These are phyloP conservation scores for Metschnikowia picachoensis DNA, from an alignment of 805 yeast species.

Conservation along the genomic window DNA sequence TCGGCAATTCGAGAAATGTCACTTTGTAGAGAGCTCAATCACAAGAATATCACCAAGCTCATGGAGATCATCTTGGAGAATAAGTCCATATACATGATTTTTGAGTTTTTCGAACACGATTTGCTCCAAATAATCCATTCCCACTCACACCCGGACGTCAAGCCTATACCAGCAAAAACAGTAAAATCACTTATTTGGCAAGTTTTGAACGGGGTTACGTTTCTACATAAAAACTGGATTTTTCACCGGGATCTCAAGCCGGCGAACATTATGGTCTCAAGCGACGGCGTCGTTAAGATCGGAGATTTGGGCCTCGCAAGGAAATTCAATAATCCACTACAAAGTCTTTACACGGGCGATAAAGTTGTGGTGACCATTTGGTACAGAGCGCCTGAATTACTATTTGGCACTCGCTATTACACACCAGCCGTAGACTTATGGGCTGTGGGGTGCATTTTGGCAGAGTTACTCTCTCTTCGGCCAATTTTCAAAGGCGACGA, in stretches of 20 bases:
- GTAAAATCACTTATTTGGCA: slow-evolving; percentile 89
- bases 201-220: slow-evolving; percentile 85
- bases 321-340: slow-evolving; percentile 80
- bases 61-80: slow-evolving; percentile 83
- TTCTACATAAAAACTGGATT: slow-evolving; percentile 93
- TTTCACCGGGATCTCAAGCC: slow-evolving; percentile 95
- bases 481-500: slow-evolving; percentile 98
- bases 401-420: slow-evolving; percentile 89
- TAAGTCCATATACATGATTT: slow-evolving; percentile 89
- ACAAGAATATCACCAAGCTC: slow-evolving; percentile 74
- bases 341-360: slow-evolving; percentile 84
- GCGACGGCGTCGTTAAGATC: slow-evolving; percentile 85
- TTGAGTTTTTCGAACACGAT: slow-evolving; percentile 96
- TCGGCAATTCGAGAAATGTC: slow-evolving; percentile 97
- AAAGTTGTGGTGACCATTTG: slow-evolving; percentile 96
- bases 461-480: slow-evolving; percentile 80
- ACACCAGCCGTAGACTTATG: slow-evolving; percentile 90
- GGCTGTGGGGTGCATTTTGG: slow-evolving; percentile 95
- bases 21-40: slow-evolving; percentile 79
- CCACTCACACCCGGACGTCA: slow-evolving; percentile 85
- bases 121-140: slow-evolving; percentile 88
- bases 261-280: slow-evolving; percentile 94
- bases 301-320: slow-evolving; percentile 94
- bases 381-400: slow-evolving; percentile 91
- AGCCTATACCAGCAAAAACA: slow-evolving; percentile 72